Evolutionary conservation across 106 monocot species (phyloP), one percentile per base, ranked within the genome.

Genomic region (Phalaenopsis equestris): DNA sequence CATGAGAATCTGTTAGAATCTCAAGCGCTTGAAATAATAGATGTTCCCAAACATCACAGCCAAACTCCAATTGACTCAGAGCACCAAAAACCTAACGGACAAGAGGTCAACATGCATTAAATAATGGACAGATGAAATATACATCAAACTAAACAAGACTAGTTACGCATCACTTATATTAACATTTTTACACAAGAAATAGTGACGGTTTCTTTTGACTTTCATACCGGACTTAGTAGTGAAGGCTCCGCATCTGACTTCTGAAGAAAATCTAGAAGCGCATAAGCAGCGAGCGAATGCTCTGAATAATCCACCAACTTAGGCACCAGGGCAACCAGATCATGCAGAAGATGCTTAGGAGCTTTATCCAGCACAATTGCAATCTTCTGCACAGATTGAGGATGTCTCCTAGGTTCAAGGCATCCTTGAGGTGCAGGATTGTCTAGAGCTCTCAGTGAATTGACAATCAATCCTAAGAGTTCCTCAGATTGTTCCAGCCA

Each of bases 401-500:
- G 87, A 64, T 84, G 82, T 78, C 87, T 87, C 81, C 87, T 88
- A 76, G 88, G 89, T 76, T 92, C 92, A 82, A 86, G 87, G 38
- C 90, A 89, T 52, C 89, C 89, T 83, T 94, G 94, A 43, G 90
- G 94, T 47, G 92, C 94, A 78, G 89, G 84, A 88, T 79, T 88
- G 80, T 98, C 97, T 55, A 94, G 90, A 52, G 97, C 83, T 81
- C 90, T 89, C 70, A 98, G 75, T 67, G 94, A 98, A 83, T 89
- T 98, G 41, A 98, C 84, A 84, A 98, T 98, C 78, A 98, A 78
- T 41, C 89, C 86, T 83, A 98, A 81, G 36, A 94, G 90, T 81
- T 98, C 94, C 79, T 90, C 94, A 73, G 94, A 98, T 75, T 98
- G 97, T 64, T 94, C 92, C 70, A 90, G 97, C 90, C 90, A 92